A percentile compares a stretch with the other conserved stretches of the same genome.
These are phyloP conservation scores for Selenicereus undatus DNA, from an alignment of 148 eudicot genomes.

Conservation along the genomic window DNA sequence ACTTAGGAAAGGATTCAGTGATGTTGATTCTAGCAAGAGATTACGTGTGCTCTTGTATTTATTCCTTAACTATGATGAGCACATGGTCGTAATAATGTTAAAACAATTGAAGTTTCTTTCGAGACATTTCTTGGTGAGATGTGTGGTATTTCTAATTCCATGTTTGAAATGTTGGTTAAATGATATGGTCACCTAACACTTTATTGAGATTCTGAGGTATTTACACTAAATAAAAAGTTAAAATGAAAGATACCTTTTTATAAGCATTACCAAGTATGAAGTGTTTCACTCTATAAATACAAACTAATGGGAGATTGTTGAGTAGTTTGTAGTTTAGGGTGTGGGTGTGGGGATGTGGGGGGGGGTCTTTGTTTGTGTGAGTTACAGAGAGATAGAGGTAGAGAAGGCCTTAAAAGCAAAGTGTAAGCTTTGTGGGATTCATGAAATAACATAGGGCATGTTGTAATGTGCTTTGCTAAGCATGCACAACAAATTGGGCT, in stretches of 20 bases:
- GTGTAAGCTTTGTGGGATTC: too few relatives aligned
- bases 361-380: too few relatives aligned
- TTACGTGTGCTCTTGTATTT: too few relatives aligned
- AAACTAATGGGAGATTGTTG: background rate
- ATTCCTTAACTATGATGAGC: too few relatives aligned
- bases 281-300: background rate
- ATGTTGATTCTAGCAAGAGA: too few relatives aligned
- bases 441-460: too few relatives aligned
- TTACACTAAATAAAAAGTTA: background rate
- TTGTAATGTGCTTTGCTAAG: too few relatives aligned
- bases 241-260: background rate
- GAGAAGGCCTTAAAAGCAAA: too few relatives aligned
- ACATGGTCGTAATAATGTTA: background rate
- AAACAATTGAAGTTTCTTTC: background rate
- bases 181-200: background rate
- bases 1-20: background rate
- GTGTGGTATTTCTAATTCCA: slow-evolving; percentile 4
- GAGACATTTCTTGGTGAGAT: background rate
- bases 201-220: background rate
- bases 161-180: background rate
- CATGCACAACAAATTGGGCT: too few relatives aligned
- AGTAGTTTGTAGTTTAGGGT: background rate
- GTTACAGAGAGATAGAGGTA: too few relatives aligned
- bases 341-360: too few relatives aligned
- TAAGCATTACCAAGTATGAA: background rate